These are phyloP conservation scores for Corylus avellana DNA, from an alignment of 306 rosid genomes.

Conservation along the genomic window DNA sequence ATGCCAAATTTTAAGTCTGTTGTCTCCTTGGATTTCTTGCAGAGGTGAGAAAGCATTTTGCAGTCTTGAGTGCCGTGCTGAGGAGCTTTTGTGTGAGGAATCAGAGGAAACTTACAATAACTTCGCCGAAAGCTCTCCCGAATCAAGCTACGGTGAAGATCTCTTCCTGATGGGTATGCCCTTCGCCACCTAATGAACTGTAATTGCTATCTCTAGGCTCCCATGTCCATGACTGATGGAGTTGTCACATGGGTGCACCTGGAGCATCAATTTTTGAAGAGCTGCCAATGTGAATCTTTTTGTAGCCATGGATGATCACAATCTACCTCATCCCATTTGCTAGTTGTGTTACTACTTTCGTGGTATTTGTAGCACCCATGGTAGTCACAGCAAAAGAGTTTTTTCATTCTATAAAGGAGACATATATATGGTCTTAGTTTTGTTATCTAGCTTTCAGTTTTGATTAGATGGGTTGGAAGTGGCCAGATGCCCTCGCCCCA, in stretches of 20 bases:
- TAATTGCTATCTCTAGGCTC: slow-evolving; percentile 24
- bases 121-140: slow-evolving; percentile 51
- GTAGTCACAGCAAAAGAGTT: slow-evolving; percentile 22
- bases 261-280: slow-evolving; percentile 39
- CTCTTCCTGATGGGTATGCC: slow-evolving; percentile 61
- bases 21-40: slow-evolving; percentile 27
- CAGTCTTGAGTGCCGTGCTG: slow-evolving; percentile 52
- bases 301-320: slow-evolving; percentile 49
- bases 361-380: slow-evolving; percentile 33
- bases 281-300: slow-evolving; percentile 42
- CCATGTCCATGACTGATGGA: slow-evolving; percentile 15
- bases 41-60: slow-evolving; percentile 72
- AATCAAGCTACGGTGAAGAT: slow-evolving; percentile 64
- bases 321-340: slow-evolving; percentile 33
- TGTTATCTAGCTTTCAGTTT: slow-evolving; percentile 35
- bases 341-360: slow-evolving; percentile 35
- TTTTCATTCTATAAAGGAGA: slow-evolving; percentile 19
- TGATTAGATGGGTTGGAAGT: slow-evolving; percentile 54
- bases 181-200: slow-evolving; percentile 32
- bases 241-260: slow-evolving; percentile 15
- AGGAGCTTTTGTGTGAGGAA: slow-evolving; percentile 50
- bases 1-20: slow-evolving; percentile 14
- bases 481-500: slow-evolving; percentile 64
- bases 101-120: slow-evolving; percentile 36
- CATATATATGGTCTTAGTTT: not conserved